A percentile compares a stretch with the other conserved stretches of the same genome.
phyloP scores from a whole-genome alignment of 805 yeast genomes.

The Candida chilensis region DNA sequence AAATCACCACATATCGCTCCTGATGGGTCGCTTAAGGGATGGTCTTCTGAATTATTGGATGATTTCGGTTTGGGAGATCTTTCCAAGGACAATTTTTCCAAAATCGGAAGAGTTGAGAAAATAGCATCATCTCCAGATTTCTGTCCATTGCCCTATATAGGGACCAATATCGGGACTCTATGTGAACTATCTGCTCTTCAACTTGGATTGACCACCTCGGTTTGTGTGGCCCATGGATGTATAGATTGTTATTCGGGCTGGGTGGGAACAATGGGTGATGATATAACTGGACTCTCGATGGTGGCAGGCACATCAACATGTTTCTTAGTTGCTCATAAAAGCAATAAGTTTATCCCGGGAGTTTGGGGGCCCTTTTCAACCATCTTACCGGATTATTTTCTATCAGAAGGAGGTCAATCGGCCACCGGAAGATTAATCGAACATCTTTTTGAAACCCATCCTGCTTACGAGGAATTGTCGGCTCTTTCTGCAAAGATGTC shows the following conservation, averaged over 20 bases:
- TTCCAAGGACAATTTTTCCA: conserved; percentile 6
- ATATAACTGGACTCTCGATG: conserved; percentile 26
- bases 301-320: conserved; percentile 62
- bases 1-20: conserved; percentile 22
- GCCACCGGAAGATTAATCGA: conserved; percentile 48
- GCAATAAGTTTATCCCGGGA: conserved; percentile 22
- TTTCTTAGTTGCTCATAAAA: conserved; percentile 25
- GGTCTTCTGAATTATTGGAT: conserved; percentile 21
- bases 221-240: conserved; percentile 29
- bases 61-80: conserved; percentile 9
- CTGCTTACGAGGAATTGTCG: conserved; percentile 11
- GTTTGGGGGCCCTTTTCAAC: conserved; percentile 55
- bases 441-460: conserved; percentile 33
- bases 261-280: conserved; percentile 20
- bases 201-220: conserved; percentile 1
- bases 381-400: conserved; percentile 15
- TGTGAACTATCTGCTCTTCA: conserved; percentile 1
- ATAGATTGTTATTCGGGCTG: conserved; percentile 55
- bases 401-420: conserved; percentile 51
- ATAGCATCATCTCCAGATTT: conserved; percentile 1
- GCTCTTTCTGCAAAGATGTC: conserved; percentile 3
- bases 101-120: conserved; percentile 19
- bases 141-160: conserved; percentile 16
- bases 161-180: conserved; percentile 14
- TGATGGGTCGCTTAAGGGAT: conserved; percentile 54